These are phyloP conservation scores for Ramaria rubella DNA, from an alignment of 768 basidiomycete species.

Conservation along the genomic window DNA sequence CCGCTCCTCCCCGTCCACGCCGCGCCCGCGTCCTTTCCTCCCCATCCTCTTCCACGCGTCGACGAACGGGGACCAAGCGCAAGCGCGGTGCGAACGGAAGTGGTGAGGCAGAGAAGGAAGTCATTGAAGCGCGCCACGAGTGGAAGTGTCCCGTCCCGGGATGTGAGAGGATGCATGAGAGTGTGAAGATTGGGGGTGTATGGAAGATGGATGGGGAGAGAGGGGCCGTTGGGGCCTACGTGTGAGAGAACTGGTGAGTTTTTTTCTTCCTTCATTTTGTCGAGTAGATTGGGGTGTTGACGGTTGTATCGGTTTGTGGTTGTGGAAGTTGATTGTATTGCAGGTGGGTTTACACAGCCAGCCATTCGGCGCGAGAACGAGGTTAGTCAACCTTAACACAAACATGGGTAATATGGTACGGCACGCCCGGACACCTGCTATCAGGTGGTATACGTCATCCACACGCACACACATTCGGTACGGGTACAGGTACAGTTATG, in stretches of 20 bases:
- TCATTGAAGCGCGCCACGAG: slow-evolving; percentile 42
- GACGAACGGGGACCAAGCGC: slow-evolving; percentile 20
- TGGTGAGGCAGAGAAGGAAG: slow-evolving; percentile 7
- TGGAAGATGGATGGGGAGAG: slow-evolving; percentile 53
- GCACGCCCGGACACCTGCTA: too few species aligned
- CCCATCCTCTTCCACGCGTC: background rate
- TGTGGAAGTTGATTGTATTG: too few species aligned
- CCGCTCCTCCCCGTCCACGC: slow-evolving; percentile 9
- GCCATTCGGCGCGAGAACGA: too few species aligned
- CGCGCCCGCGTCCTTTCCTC: slow-evolving; percentile 3
- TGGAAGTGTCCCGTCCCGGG: slow-evolving; percentile 62
- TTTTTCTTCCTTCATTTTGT: too few species aligned
- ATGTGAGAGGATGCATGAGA: slow-evolving; percentile 49
- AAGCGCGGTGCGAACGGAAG: slow-evolving; percentile 25
- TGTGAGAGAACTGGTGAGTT: slow-evolving; percentile 17
- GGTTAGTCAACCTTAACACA: too few species aligned
- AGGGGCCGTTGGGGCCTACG: slow-evolving; percentile 35
- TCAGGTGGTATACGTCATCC: background rate
- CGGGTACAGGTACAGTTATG: background rate
- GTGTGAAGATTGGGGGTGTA: slow-evolving; percentile 48
- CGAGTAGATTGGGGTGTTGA: too few species aligned
- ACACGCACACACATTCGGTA: background rate
- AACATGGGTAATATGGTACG: too few species aligned
- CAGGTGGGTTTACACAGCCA: too few species aligned
- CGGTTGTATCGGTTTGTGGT: too few species aligned